Conservation (phyloP, 768 basidiomycete genomes). For the Fomitopsis serialis region DNA sequence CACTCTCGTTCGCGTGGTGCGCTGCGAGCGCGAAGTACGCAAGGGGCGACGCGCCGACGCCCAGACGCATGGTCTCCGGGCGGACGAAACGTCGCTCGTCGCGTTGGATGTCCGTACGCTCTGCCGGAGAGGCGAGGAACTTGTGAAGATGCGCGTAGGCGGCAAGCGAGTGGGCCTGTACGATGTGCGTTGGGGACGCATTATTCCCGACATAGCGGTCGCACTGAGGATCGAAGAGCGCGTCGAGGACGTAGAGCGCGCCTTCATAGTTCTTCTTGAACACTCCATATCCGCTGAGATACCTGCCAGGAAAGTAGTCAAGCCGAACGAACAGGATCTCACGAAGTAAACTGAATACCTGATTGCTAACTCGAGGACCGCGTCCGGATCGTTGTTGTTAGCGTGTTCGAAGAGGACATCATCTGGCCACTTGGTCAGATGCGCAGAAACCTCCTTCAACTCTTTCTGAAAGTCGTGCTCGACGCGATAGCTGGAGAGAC, state of each 20-base stretch:
- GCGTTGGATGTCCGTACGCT: background rate
- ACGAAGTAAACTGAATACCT: background rate
- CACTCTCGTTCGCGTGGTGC: conserved; percentile 5
- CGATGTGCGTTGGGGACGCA: too few species aligned
- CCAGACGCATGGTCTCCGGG: background rate
- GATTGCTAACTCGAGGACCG: background rate
- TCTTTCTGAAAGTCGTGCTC: conserved; percentile 1
- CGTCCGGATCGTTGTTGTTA: background rate
- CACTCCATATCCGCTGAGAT: background rate
- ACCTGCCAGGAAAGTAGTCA: too few species aligned
- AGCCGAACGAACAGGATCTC: too few species aligned
- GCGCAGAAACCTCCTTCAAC: background rate
- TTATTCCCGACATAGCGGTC: too few species aligned
- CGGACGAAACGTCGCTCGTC: background rate
- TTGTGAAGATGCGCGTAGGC: background rate
- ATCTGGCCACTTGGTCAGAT: background rate
- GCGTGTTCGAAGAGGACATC: background rate
- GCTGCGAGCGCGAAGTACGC: conserved; percentile 5
- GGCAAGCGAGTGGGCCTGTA: background rate
- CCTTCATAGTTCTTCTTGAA: background rate
- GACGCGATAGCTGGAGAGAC: conserved; percentile 1
- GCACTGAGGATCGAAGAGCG: background rate
- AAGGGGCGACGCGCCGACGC: background rate
- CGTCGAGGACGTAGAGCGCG: background rate
- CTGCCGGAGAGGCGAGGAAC: background rate